Evolutionary conservation across 805 yeast genomes (phyloP), one percentile per base, ranked within the genome.

Genomic region (Cyberlindnera sargentensis): DNA sequence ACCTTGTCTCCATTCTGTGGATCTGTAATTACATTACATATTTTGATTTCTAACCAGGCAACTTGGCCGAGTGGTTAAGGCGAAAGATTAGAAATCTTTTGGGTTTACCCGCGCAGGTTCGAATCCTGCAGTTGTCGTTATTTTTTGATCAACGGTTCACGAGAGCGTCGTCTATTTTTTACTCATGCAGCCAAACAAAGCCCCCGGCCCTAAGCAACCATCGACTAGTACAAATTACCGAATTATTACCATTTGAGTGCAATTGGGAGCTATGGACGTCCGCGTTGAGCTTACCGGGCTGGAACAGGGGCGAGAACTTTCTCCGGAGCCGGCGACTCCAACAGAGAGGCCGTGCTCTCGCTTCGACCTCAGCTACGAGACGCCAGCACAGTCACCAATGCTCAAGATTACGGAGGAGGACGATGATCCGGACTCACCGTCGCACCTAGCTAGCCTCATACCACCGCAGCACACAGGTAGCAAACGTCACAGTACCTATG

Each of bases 111-210:
- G 76, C 76, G 72, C 75, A 71, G 76, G 75, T 76, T 77, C 83
- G 80, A 77, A 63, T 76, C 83, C 82, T 77, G 83, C 80, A 73
- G 82, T 72, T 76, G 81, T 76, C 82, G 81, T 43, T 27, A 47
- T 45, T 40, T 45, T 37, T 49, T n/a, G n/a, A n/a, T n/a, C n/a
- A n/a, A n/a, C n/a, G n/a, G n/a, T n/a, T n/a, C n/a, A n/a, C n/a
- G n/a, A n/a, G n/a, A n/a, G n/a, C n/a, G n/a, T n/a, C n/a, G n/a
- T n/a, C n/a, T n/a, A n/a, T n/a, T n/a, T n/a, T n/a, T n/a, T n/a
- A n/a, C n/a, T n/a, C n/a, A n/a, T n/a, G n/a, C n/a, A n/a, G n/a
- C n/a, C n/a, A n/a, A n/a, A n/a, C n/a, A n/a, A n/a, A n/a, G n/a
- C n/a, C n/a, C n/a, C n/a, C n/a, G n/a, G n/a, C n/a, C n/a, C n/a